Base-by-base conservation (phyloP, 1,139 yeast genomes). In the Blastobotrys persicus region DNA sequence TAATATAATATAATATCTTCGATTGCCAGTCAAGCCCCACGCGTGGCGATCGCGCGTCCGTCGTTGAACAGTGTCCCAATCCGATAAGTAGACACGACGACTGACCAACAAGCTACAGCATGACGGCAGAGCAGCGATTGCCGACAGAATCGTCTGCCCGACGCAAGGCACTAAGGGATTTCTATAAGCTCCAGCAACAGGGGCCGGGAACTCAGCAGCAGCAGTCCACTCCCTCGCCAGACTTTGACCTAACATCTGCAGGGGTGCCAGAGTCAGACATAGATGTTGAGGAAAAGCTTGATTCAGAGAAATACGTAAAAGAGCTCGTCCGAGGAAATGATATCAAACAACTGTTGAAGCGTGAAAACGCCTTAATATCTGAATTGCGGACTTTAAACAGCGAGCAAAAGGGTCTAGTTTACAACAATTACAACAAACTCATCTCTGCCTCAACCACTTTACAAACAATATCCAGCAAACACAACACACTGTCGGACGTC, bases 361-460 rank as follows among this genome's bases (percentile, higher is more conserved):
- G 60, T 7, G 71, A 66, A 39, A 68, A 65, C 50, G 58, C 59
- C 46, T 59, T 71, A 43, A 54, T 61, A 32, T 60, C 57, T 31
- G 74, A 71, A 38, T 61, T 70, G 28, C 57, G 66, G 20, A 62
- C 67, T 3, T 60, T 72, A 28, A 72, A 71, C 37, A 68, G 72
- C 45, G 74, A 71, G 46, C 73, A 71, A 43, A 73, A 72, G 54
- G 73, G 75, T 14, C 61, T 72, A 26, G 75, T 72, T 1, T 73
- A 72, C 54, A 71, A 72, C 55, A 72, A 72, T 53, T 73, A 72
- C 58, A 64, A 68, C 44, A 70, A 71, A 46, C 64, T 72, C 42
- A 71, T 72, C 44, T 58, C 67, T 13, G 74, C 74, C 2, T 65
- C 73, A 3, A 66, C 67, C 44, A 68, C 71, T 23, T 60, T 69